Evolutionary conservation across 768 basidiomycete genomes (phyloP).

Genomic region (Hemileccinum rubropunctum): DNA sequence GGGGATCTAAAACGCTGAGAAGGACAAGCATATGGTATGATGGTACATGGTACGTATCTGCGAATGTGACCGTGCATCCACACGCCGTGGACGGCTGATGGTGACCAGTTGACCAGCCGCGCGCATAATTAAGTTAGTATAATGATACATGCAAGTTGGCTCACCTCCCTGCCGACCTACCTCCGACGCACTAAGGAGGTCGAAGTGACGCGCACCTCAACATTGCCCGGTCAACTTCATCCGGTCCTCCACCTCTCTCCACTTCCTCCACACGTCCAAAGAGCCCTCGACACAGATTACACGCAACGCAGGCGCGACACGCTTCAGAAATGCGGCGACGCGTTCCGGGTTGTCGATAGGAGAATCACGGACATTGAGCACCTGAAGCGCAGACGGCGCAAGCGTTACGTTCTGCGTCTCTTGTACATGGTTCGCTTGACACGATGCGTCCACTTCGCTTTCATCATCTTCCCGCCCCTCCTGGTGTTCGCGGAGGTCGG

Average conservation of each 20-base stretch:
- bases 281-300: slow-evolving; percentile 25
- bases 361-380: slow-evolving; percentile 30
- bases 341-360: slow-evolving; percentile 22
- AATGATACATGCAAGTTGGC: neutral
- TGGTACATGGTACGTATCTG: neutral
- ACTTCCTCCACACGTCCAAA: slow-evolving; percentile 29
- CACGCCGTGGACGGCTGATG: neutral
- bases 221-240: slow-evolving; percentile 13
- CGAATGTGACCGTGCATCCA: neutral
- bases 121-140: neutral
- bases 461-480: neutral
- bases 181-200: neutral
- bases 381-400: slow-evolving; percentile 12
- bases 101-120: neutral
- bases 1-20: no score
- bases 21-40: no score
- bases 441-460: neutral
- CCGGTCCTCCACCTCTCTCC: slow-evolving; percentile 26
- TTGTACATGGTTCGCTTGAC: neutral
- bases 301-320: slow-evolving; percentile 22
- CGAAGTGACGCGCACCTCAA: neutral
- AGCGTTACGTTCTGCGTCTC: neutral
- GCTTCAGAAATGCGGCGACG: slow-evolving; percentile 26
- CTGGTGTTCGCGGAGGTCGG: neutral
- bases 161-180: neutral